Conservation (phyloP, 2,329 filamentous ascomycete species). For the Alternaria sp. region DNA sequence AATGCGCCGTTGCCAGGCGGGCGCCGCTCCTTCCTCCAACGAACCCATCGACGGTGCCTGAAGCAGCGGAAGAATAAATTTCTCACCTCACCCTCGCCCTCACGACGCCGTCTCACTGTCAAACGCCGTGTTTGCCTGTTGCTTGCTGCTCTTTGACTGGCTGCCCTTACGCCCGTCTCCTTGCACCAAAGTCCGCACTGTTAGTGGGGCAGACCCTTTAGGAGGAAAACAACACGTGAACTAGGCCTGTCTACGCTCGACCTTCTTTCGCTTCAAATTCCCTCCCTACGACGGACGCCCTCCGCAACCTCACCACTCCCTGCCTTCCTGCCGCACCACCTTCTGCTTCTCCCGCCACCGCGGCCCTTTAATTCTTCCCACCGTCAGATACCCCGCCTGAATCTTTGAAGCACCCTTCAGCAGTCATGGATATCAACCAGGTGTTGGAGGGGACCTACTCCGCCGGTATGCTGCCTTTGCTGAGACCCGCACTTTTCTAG, state of each 20-base stretch:
- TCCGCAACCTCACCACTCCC: slow-evolving; percentile 40
- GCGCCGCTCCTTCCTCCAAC: slow-evolving; percentile 9
- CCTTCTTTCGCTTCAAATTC: slow-evolving; percentile 48
- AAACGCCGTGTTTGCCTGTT: slow-evolving; percentile 4
- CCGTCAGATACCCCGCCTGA: slow-evolving; percentile 33
- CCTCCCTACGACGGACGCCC: slow-evolving; percentile 40
- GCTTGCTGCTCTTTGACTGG: slow-evolving; percentile 21
- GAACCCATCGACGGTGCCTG: slow-evolving; percentile 15
- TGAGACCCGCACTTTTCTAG: slow-evolving; percentile 17
- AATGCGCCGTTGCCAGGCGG: slow-evolving; percentile 30
- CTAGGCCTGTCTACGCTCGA: slow-evolving; percentile 45
- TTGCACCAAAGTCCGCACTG: slow-evolving; percentile 22
- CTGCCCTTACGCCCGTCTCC: slow-evolving; percentile 10
- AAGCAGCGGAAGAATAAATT: neutral
- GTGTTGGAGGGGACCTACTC: slow-evolving; percentile 97
- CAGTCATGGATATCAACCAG: slow-evolving; percentile 94
- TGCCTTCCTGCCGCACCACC: slow-evolving; percentile 25
- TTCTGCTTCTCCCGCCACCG: slow-evolving; percentile 23
- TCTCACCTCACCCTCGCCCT: neutral
- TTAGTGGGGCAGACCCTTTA: slow-evolving; percentile 42
- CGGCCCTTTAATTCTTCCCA: slow-evolving; percentile 21
- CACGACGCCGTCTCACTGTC: neutral
- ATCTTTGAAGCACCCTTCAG: slow-evolving; percentile 36
- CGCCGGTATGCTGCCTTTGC: slow-evolving; percentile 69
- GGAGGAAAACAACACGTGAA: slow-evolving; percentile 45